These are phyloP conservation scores for Pseudocercospora eumusae DNA, from an alignment of 2,329 filamentous ascomycete species.

Conservation along the genomic window DNA sequence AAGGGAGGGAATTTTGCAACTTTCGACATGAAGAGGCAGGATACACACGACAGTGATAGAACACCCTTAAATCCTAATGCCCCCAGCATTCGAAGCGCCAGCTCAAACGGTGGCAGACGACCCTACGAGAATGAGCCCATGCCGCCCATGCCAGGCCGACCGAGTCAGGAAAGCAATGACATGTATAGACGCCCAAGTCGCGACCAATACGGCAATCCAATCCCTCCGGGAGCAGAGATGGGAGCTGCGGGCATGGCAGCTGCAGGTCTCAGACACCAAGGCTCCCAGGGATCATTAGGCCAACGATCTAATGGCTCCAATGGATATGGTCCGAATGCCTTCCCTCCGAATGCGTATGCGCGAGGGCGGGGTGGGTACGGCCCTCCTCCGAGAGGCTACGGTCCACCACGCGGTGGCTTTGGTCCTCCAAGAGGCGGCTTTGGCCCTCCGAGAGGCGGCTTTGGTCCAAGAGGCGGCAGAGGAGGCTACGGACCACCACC, in stretches of 20 bases:
- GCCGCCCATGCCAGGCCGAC: conserved; percentile 42
- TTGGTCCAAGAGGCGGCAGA: conserved; percentile 50
- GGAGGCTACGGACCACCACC: conserved; percentile 45
- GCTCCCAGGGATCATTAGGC: conserved; percentile 51
- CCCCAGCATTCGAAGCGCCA: conserved; percentile 55
- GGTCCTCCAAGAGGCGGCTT: conserved; percentile 35
- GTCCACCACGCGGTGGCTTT: conserved; percentile 51
- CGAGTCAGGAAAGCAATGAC: conserved; percentile 37
- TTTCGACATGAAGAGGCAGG: conserved; percentile 63
- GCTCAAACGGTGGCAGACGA: conserved; percentile 39
- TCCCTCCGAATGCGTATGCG: conserved; percentile 35
- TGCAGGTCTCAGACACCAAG: conserved; percentile 50
- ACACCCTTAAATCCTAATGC: conserved; percentile 67
- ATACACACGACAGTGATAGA: conserved; percentile 62
- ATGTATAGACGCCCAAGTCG: conserved; percentile 44
- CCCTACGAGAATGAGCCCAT: conserved; percentile 44
- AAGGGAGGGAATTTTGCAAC: conserved; percentile 60
- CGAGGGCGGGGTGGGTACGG: conserved; percentile 47
- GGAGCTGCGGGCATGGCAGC: conserved; percentile 29
- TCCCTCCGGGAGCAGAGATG: conserved; percentile 41
- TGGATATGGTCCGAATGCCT: conserved; percentile 27
- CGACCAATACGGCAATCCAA: conserved; percentile 67
- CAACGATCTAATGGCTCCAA: conserved; percentile 38
- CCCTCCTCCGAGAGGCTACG: conserved; percentile 52
- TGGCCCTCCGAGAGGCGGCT: conserved; percentile 32